These are phyloP conservation scores for Colletotrichum chrysophilum DNA, from an alignment of 2,329 filamentous ascomycete species.

Conservation along the genomic window DNA sequence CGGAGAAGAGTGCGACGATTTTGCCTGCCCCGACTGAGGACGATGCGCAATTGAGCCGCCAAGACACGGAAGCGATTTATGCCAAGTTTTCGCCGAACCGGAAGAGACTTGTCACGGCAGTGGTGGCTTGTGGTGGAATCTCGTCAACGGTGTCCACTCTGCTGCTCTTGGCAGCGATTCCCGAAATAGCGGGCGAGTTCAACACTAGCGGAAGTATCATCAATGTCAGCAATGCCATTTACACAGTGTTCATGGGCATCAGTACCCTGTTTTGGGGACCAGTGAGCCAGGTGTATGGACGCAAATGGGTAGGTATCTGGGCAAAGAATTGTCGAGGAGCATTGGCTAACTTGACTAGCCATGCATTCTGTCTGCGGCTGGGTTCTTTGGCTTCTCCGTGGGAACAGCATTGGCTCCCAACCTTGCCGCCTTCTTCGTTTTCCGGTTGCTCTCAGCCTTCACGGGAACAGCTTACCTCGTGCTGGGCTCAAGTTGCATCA, in stretches of 20 bases:
- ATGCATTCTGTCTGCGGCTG: slow-evolving; percentile 27
- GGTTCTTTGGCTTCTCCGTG: slow-evolving; percentile 68
- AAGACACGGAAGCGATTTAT: slow-evolving; percentile 15
- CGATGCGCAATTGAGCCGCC: not conserved
- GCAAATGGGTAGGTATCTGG: slow-evolving; percentile 42
- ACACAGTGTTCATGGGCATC: slow-evolving; percentile 74
- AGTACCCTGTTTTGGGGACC: slow-evolving; percentile 71
- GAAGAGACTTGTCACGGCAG: slow-evolving; percentile 8
- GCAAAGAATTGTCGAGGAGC: slow-evolving; percentile 27
- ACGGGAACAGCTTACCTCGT: slow-evolving; percentile 73
- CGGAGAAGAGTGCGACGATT: slow-evolving; percentile 5
- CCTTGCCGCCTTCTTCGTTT: slow-evolving; percentile 69
- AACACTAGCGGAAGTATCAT: slow-evolving; percentile 70
- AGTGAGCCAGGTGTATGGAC: slow-evolving; percentile 63
- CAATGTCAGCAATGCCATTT: slow-evolving; percentile 73
- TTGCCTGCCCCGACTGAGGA: not conserved
- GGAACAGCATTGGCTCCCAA: slow-evolving; percentile 72
- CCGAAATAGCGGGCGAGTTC: slow-evolving; percentile 73
- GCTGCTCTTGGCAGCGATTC: slow-evolving; percentile 72
- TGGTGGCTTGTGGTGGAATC: slow-evolving; percentile 10
- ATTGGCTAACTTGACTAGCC: not conserved
- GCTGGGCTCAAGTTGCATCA: slow-evolving; percentile 68
- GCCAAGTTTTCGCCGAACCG: not conserved
- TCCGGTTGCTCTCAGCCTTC: slow-evolving; percentile 72
- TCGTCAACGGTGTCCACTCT: slow-evolving; percentile 9